Base-by-base conservation (phyloP, 139 green algal genomes). In the Coelastrella sp. region DNA sequence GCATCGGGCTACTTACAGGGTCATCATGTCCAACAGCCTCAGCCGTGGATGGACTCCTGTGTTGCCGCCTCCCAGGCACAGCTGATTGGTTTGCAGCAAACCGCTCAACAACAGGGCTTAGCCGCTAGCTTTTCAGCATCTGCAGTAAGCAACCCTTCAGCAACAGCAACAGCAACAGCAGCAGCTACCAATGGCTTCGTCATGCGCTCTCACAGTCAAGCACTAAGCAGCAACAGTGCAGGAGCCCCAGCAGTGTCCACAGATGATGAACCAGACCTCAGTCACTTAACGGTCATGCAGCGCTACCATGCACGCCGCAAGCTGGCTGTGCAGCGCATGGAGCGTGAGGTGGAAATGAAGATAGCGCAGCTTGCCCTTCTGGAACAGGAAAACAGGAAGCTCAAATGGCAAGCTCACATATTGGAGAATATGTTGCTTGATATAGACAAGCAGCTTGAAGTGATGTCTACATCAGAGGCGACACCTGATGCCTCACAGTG, bases 391-490 rank as follows among this genome's bases (percentile, higher is more conserved):
- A 86, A 86, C 66, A 23, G 45, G 19, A 41, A 53, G 35, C 80
- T 86, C 9, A 86, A 79, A 41, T 79, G 66, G 80, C 80, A 79
- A 48, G 80, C 64, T 32, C 66, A 79, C 45, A 86, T 86, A 27
- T 6, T 86, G 4, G 80, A 86, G 48, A 77, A 78, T 34, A 86
- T 86, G 80, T 25, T 86, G 48, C 48, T 68, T 3, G 80, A 86
- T n/a, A 79, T 86, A 17, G 80, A 86, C 35, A 78, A 79, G 80
- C 80, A 86, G 66, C 32, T 84, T 8, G 78, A 84, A 60, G 60
- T 84, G 4, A 84, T 84, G 60, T 37, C 40, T 0, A 27, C 27
- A 7, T 37, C 35, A 25, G 78, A 84, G 15, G 27, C 41, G 2
- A 34, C 41, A 17, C 75, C 75, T 43, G 78, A 84, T 63, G 78